A percentile compares a stretch with the other conserved stretches of the same genome.
Evolutionary conservation across 495 filamentous ascomycete species (phyloP).

Genomic region (Collariella sp.): DNA sequence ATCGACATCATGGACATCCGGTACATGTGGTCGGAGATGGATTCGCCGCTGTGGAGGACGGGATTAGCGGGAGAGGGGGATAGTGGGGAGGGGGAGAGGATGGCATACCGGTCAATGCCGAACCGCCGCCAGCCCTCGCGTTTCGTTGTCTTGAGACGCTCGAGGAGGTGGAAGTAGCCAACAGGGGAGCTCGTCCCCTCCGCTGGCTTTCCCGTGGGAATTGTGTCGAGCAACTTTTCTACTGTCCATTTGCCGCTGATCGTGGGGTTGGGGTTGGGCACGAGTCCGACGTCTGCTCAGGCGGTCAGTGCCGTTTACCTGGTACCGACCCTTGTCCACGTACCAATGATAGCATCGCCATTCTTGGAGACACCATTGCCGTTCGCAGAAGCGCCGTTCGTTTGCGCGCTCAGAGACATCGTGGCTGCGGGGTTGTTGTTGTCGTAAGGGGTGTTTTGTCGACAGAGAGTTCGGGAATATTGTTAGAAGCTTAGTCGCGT

Average conservation of each 20-base stretch:
- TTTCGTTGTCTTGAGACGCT: slow-evolving; percentile 88
- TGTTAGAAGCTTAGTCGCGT: not conserved
- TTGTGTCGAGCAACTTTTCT: slow-evolving; percentile 39
- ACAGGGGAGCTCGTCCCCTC: slow-evolving; percentile 64
- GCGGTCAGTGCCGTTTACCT: not conserved
- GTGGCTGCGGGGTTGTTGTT: not conserved
- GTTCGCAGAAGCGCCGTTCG: slow-evolving; percentile 1
- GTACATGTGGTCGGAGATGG: slow-evolving; percentile 98
- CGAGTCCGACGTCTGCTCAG: slow-evolving; percentile 19
- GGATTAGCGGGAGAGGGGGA: not conserved
- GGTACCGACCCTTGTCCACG: not conserved
- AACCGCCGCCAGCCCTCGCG: slow-evolving; percentile 94
- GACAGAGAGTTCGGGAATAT: not conserved
- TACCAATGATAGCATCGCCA: not conserved
- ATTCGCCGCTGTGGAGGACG: slow-evolving; percentile 49
- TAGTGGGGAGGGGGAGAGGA: slow-evolving; percentile 5
- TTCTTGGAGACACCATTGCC: not conserved
- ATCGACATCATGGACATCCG: slow-evolving; percentile 96
- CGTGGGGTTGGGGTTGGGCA: slow-evolving; percentile 29
- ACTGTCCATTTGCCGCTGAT: slow-evolving; percentile 40
- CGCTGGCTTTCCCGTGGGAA: slow-evolving; percentile 39
- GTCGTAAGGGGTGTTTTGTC: not conserved
- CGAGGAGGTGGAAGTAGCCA: slow-evolving; percentile 87
- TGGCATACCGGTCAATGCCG: slow-evolving; percentile 50
- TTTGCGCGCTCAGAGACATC: slow-evolving; percentile 8